phyloP scores from a whole-genome alignment of 1,284 basidiomycete genomes.

The Pulchroboletus neoregius region DNA sequence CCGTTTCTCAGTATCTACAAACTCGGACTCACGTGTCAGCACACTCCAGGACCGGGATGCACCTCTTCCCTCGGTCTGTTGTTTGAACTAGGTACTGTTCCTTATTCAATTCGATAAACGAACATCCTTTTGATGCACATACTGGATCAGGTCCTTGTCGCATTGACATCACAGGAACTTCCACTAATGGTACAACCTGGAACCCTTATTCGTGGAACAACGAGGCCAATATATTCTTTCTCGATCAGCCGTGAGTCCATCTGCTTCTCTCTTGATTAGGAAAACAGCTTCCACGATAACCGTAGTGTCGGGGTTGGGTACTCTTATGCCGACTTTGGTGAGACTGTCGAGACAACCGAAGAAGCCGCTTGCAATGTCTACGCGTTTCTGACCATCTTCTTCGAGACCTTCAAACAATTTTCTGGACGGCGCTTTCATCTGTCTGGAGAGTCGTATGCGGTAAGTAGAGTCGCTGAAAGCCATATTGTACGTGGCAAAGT shows the following conservation, averaged over 20 bases:
- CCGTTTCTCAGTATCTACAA: constrained; percentile 17
- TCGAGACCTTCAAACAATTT: constrained; percentile 70
- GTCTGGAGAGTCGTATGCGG: constrained; percentile 67
- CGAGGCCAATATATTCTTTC: constrained; percentile 67
- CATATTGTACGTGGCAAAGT: not conserved
- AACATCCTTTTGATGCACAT: constrained; percentile 18
- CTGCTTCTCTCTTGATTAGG: constrained; percentile 26
- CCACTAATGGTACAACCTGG: constrained; percentile 50
- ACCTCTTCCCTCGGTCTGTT: constrained; percentile 63
- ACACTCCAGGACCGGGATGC: constrained; percentile 53
- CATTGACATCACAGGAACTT: constrained; percentile 48
- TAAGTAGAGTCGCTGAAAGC: constrained; percentile 27
- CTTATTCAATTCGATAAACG: not conserved
- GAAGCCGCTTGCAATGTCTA: constrained; percentile 68
- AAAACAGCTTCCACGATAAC: constrained; percentile 12
- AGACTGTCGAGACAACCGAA: constrained; percentile 59
- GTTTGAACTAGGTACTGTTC: constrained; percentile 57
- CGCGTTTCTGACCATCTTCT: constrained; percentile 72
- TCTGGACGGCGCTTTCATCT: constrained; percentile 62
- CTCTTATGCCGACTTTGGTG: constrained; percentile 50
- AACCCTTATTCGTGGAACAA: constrained; percentile 70
- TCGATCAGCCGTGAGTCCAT: constrained; percentile 64
- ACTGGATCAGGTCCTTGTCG: constrained; percentile 47
- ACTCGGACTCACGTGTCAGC: constrained; percentile 1
- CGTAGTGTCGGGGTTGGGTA: constrained; percentile 45